These are phyloP conservation scores for Hemileia vastatrix DNA, from an alignment of 1,284 basidiomycete species.

Conservation along the genomic window DNA sequence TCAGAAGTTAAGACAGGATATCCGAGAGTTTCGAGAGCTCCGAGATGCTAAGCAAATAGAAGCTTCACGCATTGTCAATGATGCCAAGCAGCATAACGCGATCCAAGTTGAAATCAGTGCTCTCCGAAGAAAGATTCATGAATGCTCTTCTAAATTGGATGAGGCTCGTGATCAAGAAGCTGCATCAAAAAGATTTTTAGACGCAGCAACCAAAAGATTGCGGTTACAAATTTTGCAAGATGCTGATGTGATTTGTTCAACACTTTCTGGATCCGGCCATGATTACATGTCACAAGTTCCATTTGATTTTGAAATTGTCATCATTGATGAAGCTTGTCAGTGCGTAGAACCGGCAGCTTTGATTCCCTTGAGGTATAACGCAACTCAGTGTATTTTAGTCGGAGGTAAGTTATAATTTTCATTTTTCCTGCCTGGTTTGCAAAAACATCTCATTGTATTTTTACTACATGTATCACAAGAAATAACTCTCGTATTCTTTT, in stretches of 20 bases:
- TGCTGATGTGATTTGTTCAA: constrained; percentile 89
- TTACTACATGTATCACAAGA: not conserved
- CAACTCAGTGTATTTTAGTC: constrained; percentile 80
- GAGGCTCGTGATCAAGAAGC: constrained; percentile 69
- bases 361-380: constrained; percentile 86
- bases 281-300: constrained; percentile 61
- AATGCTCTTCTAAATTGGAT: constrained; percentile 62
- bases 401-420: constrained; percentile 55
- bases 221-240: constrained; percentile 68
- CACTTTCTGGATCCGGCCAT: constrained; percentile 84
- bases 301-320: constrained; percentile 86
- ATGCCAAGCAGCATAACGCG: constrained; percentile 48
- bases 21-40: constrained; percentile 58
- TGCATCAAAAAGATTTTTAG: constrained; percentile 59
- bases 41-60: constrained; percentile 60
- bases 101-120: constrained; percentile 51
- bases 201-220: constrained; percentile 63
- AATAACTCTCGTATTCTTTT: not conserved
- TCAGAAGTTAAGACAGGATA: constrained; percentile 53
- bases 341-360: constrained; percentile 92
- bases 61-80: constrained; percentile 41
- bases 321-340: constrained; percentile 98
- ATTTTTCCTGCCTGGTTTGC: not conserved
- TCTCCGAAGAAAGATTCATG: constrained; percentile 57
- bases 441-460: not conserved